Evolutionary conservation across 2,329 filamentous ascomycete genomes (phyloP).

Genomic region (Exophiala sideris): DNA sequence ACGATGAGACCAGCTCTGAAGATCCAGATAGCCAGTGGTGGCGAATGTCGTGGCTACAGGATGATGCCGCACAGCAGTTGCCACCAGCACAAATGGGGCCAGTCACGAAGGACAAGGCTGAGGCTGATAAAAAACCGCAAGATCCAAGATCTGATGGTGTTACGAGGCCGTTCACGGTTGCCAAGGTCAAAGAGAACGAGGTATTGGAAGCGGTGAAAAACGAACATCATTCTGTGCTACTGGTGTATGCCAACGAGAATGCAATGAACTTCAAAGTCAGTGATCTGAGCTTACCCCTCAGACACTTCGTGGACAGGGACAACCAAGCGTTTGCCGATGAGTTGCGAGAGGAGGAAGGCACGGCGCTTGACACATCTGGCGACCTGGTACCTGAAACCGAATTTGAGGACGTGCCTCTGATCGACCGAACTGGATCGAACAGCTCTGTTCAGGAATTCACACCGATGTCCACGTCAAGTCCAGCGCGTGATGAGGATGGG

Average conservation of each 20-base stretch:
- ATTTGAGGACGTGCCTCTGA: conserved; percentile 25
- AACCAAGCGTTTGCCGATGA: conserved; percentile 41
- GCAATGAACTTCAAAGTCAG: conserved; percentile 37
- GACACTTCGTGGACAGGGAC: conserved; percentile 51
- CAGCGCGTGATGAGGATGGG: conserved; percentile 22
- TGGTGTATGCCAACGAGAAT: conserved; percentile 58
- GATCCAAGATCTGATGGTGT: conserved; percentile 26
- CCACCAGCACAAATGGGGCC: conserved; percentile 15
- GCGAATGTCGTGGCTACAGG: conserved; percentile 40
- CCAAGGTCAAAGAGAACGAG: conserved; percentile 49
- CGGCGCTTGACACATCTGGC: neutral
- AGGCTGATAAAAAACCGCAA: conserved; percentile 13
- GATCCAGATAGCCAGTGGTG: conserved; percentile 51
- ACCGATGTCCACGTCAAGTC: conserved; percentile 27
- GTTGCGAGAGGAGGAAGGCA: conserved; percentile 20
- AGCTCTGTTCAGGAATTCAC: conserved; percentile 24
- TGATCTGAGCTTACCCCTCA: conserved; percentile 23
- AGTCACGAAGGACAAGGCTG: conserved; percentile 18
- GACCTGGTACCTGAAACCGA: conserved; percentile 15
- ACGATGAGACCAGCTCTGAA: conserved; percentile 30
- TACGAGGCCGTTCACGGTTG: conserved; percentile 39
- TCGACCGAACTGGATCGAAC: conserved; percentile 20
- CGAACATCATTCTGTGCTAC: conserved; percentile 51
- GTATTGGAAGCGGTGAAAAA: conserved; percentile 54
- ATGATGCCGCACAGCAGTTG: neutral